A percentile compares a stretch with the other conserved stretches of the same genome.
Evolutionary conservation across 805 yeast species (phyloP).

Genomic region (Nakazawaea populi): DNA sequence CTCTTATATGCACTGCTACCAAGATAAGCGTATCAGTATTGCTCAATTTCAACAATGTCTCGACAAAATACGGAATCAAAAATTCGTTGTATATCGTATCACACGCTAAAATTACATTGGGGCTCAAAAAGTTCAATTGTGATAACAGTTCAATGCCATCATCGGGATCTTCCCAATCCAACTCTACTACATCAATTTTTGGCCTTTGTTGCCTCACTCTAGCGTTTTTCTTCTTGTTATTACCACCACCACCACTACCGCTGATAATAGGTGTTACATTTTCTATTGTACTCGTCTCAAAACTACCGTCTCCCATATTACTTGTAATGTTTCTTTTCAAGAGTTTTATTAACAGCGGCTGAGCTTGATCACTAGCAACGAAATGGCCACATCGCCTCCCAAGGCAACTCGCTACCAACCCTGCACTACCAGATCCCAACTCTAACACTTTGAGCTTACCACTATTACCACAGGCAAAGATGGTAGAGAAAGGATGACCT

Average conservation of each 20-base stretch:
- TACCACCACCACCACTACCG: neutral
- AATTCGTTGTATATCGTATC: conserved; percentile 65
- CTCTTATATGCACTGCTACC: conserved; percentile 50
- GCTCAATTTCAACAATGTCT: conserved; percentile 32
- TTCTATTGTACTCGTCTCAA: conserved; percentile 19
- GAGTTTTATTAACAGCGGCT: conserved; percentile 45
- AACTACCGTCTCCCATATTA: conserved; percentile 24
- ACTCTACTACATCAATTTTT: conserved; percentile 40
- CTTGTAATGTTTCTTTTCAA: conserved; percentile 37
- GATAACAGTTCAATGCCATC: conserved; percentile 21
- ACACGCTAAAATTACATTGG: conserved; percentile 52
- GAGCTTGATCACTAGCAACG: conserved; percentile 48
- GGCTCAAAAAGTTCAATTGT: conserved; percentile 13
- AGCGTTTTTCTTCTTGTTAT: neutral
- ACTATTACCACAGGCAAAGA: conserved; percentile 10
- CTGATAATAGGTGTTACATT: neutral
- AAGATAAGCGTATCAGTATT: conserved; percentile 28
- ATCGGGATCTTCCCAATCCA: conserved; percentile 55
- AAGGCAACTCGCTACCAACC: conserved; percentile 37
- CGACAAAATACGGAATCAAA: conserved; percentile 43
- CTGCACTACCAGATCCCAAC: conserved; percentile 59
- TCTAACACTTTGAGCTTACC: conserved; percentile 36
- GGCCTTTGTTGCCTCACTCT: neutral
- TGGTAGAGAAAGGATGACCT: conserved; percentile 21
- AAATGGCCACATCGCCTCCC: conserved; percentile 31